Base-by-base conservation (phyloP, 1,284 basidiomycete genomes). In the Ceratobasidium sp. region DNA sequence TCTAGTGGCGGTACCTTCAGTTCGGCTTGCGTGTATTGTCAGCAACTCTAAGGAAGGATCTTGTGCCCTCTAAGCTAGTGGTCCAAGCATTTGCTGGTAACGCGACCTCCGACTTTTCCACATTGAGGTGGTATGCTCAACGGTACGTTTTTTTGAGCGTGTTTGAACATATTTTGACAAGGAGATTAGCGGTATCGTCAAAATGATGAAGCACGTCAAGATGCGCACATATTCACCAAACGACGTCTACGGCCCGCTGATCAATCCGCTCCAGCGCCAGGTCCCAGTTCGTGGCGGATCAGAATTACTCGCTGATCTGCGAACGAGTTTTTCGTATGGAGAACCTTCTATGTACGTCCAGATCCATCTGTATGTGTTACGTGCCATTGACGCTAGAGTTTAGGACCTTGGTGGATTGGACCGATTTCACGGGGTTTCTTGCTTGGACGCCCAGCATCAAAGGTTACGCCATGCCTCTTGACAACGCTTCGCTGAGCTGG, bases 1-100 rank as follows among this genome's bases (percentile, higher is more conserved):
- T 74, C 24, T 81, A 98, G 89, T 98, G 96, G 96, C 87, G 94
- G 81, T 98, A 98, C 83, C 85, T 90, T 0, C 89, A 95, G 82
- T 91, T 91, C 76, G 91, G 94, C 0, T 84, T 88, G 24, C 88
- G 90, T 51, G 92, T 95, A 80, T 82, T 98, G 39, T 85, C 86
- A 37, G 86, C 87, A 27, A 85, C 97, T 54, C 85, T 95, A 61
- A 88, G 94, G 71, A 87, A 95, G 78, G 95, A 98, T 80, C 82
- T 84, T 61, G 86, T 90, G 0, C 85, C 90, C 8, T 83, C 89
- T n/a, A 83, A 90, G 6, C 86, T 88, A 2, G 81, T 94, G 7
- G 89, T 91, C 0, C 85, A 83, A 76, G 91, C 93, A 81, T 90
- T 95, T 81, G 83, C 92, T 77, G 84, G 86, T 68, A 88, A 91